Percentiles rank a stretch among this genome's conserved stretches.
These are phyloP conservation scores for Alternaria dauci DNA, from an alignment of 2,329 filamentous ascomycete genomes.

Conservation along the genomic window DNA sequence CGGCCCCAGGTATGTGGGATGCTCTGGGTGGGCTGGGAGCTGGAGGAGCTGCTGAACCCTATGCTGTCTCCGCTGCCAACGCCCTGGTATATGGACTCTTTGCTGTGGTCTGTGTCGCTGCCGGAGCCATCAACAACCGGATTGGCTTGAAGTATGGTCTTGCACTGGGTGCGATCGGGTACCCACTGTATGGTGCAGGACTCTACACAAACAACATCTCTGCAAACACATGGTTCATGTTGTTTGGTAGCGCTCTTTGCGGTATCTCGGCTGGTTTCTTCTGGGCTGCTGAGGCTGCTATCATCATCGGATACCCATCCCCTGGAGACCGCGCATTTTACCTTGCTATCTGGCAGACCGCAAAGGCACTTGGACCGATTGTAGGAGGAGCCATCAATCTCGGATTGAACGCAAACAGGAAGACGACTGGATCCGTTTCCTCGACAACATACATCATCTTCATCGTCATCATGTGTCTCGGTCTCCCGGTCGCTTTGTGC, in stretches of 20 bases:
- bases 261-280: conserved; percentile 54
- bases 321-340: conserved; percentile 49
- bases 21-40: conserved; percentile 45
- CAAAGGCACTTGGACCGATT: conserved; percentile 51
- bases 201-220: conserved; percentile 52
- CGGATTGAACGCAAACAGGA: conserved; percentile 55
- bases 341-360: conserved; percentile 48
- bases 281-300: conserved; percentile 54
- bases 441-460: conserved; percentile 57
- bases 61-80: conserved; percentile 46
- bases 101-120: conserved; percentile 41
- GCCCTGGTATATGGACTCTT: conserved; percentile 47
- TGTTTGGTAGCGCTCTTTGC: conserved; percentile 50
- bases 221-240: conserved; percentile 53
- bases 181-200: conserved; percentile 53
- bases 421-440: conserved; percentile 51
- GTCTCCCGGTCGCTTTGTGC: conserved; percentile 54
- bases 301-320: conserved; percentile 54
- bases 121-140: conserved; percentile 51
- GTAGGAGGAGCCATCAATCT: conserved; percentile 62
- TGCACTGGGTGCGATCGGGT: conserved; percentile 55
- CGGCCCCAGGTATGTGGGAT: conserved; percentile 49
- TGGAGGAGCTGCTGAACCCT: conserved; percentile 46
- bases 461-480: conserved; percentile 59
- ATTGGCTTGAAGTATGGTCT: conserved; percentile 48